These are phyloP conservation scores for Oryza glaberrima DNA, from an alignment of 176 grass and related monocot species.

Conservation along the genomic window DNA sequence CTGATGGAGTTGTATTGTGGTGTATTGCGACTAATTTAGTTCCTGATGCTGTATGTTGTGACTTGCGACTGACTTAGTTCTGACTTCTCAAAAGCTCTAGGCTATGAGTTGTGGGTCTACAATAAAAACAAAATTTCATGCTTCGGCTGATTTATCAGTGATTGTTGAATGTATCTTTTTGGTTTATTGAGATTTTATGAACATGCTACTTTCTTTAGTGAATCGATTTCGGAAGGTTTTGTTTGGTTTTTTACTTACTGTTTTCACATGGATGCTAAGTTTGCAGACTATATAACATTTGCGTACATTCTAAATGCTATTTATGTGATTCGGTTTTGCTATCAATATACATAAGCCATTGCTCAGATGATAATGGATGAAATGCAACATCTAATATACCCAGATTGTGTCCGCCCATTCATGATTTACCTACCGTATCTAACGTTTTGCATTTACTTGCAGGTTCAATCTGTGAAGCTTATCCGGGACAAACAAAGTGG, in stretches of 20 bases:
- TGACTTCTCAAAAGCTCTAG: not conserved
- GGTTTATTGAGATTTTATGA: not conserved
- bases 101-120: not conserved
- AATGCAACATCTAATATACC: not conserved
- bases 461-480: constrained; percentile 83
- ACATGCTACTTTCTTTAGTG: not conserved
- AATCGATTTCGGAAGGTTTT: not conserved
- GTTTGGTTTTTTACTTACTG: not conserved
- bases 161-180: not conserved
- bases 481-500: constrained; percentile 85
- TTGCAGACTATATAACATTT: constrained; percentile 1
- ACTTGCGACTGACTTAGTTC: not conserved
- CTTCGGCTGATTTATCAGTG: not conserved
- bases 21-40: not conserved
- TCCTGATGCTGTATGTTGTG: not conserved
- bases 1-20: too few relatives aligned
- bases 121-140: not conserved
- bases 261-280: not conserved
- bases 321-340: not conserved
- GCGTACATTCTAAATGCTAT: not conserved
- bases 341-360: not conserved
- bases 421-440: not conserved
- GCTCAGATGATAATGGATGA: not conserved
- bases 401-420: not conserved
- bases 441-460: constrained; percentile 13